Base-by-base conservation (phyloP, 805 yeast species). In the Schwanniomyces sp. region DNA sequence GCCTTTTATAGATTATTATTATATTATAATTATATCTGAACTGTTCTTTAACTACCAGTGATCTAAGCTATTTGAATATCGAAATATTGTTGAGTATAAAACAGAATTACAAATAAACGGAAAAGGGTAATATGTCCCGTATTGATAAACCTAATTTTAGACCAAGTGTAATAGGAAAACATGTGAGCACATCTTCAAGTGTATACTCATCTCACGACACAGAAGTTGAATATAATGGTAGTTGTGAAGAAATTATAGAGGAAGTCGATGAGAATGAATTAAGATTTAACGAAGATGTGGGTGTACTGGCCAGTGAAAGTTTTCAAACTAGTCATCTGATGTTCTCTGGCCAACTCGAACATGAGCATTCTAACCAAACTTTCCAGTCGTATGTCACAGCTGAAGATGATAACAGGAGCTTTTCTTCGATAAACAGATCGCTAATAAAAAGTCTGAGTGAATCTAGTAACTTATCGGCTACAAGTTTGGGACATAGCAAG, bases 151-250 rank as follows among this genome's bases (percentile, higher is more conserved):
- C 39, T 14, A 44, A 29, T 38, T 17, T 14, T 11, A 27, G 37
- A 14, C 17, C 34, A 29, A 39, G 24, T 10, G 44, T 29, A 26
- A 37, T 44, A 28, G 46, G 36, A 9, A 47, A 41, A 29, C 72
- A 68, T 45, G 49, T 59, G 44, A 67, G 74, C 42, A 57, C 67
- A 8, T 55, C 74, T 3, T 69, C 74, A 5, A 67, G 74, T 41
- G 70, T 69, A 12, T 70, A 70, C 47, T 66, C 72, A 17, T 52
- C 67, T 5, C 46, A 52, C 12, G 68, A 65, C 11, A 48, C 55
- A n/a, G 58, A 54, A 38, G 48, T 40, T 43, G 52, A 43, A 24
- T 49, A 50, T 40, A 47, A 34, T 34, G 47, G 41, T 40, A 52
- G 46, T 16, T 48, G 30, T 14, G 55, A 50, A 30, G 50, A 48